Evolutionary conservation across 1,284 basidiomycete genomes (phyloP).

Genomic region (Lentinula novae-zelandiae): DNA sequence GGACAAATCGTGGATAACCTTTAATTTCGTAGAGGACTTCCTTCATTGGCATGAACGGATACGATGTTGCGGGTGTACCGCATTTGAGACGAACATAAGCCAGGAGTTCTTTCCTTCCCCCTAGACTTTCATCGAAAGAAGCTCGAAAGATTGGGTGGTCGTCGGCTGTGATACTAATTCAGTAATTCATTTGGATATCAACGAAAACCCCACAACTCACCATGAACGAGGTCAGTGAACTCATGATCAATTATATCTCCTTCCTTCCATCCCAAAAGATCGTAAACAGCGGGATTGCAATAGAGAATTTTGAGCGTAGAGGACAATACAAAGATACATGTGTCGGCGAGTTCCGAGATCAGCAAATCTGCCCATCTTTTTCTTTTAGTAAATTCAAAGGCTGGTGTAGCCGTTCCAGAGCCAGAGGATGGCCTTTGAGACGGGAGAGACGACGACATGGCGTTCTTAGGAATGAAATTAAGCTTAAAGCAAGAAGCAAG

Average conservation of each 20-base stretch:
- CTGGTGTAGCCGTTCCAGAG: conserved; percentile 10
- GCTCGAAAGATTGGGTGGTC: conserved; percentile 57
- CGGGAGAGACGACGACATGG: neutral
- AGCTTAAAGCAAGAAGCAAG: too few relatives aligned
- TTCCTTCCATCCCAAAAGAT: conserved; percentile 74
- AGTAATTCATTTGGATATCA: neutral
- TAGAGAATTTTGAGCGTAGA: conserved; percentile 60
- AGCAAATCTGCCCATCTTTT: conserved; percentile 87
- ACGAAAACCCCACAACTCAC: conserved; percentile 34
- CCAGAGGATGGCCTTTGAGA: neutral
- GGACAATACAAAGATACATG: conserved; percentile 67
- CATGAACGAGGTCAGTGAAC: conserved; percentile 61
- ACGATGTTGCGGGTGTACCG: conserved; percentile 3
- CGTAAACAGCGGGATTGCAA: conserved; percentile 63
- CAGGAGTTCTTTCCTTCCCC: conserved; percentile 43
- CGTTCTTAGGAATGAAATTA: too few relatives aligned
- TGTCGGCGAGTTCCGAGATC: conserved; percentile 72
- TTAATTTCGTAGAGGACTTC: conserved; percentile 72
- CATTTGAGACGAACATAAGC: conserved; percentile 64
- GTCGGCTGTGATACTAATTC: conserved; percentile 39
- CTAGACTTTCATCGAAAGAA: conserved; percentile 53
- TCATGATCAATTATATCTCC: conserved; percentile 68
- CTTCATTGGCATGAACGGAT: conserved; percentile 21
- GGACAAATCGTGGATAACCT: conserved; percentile 58
- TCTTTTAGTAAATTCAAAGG: conserved; percentile 80